Evolutionary conservation across 1,284 basidiomycete genomes (phyloP), one percentile per base, ranked within the genome.

Genomic region (Exobasidium cylindrosporum): DNA sequence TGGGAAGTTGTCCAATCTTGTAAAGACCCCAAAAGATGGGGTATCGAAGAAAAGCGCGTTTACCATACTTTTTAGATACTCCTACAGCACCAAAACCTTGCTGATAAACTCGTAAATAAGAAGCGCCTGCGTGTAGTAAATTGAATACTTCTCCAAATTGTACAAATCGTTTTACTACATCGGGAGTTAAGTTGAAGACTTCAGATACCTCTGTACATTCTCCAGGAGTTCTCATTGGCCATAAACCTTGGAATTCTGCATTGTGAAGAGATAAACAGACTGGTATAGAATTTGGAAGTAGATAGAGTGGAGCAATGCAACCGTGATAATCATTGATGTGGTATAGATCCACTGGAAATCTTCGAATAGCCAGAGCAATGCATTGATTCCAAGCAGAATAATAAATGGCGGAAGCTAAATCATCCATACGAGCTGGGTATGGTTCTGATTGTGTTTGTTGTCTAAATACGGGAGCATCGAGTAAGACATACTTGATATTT

Each of bases 261-360:
- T 50, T 50, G 21, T 50, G 47, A 13, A 50, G 26, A 50, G 47
- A 50, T 13, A 50, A 28, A 50, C 47, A 50, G 21, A 21, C n/a
- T 21, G 47, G 47, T 21, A 50, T 50, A 21, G 47, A 21, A 13
- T 50, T 14, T 24, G 47, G 47, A 24, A 50, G 26, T 21, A 50
- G 47, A 28, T 50, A 50, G 26, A 50, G 47, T 21, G 47, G 47
- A 24, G 47, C 47, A 28, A 50, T 21, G 47, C 47, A 50, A 28
- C 47, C 47, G 47, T 50, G 47, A 50, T 50, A 50, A 28, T 50
- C 47, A 28, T 50, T 50, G 47, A 50, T 50, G 26, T 50, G 47
- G 26, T 50, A 50, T 21, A 50, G 47, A 50, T 50, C 47, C 13
- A 50, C 26, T 13, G 47, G 47, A 28, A 50, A 50, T 23, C 47